These are phyloP conservation scores for Penicillium sumatraense DNA, from an alignment of 2,329 filamentous ascomycete genomes.

Conservation along the genomic window DNA sequence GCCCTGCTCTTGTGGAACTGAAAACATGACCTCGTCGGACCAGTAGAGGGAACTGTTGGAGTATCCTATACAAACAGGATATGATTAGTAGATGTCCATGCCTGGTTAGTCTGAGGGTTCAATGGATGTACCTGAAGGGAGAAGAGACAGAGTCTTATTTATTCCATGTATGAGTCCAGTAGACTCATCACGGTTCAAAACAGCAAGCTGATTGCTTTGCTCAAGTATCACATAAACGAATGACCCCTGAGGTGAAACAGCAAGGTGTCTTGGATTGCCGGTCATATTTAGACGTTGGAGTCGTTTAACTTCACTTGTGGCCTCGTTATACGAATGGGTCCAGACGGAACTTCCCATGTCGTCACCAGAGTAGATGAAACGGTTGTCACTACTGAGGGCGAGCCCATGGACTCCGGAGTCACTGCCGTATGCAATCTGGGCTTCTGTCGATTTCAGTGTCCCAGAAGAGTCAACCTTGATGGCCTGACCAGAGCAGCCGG, in stretches of 20 bases:
- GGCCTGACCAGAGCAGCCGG: background rate
- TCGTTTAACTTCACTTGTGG: background rate
- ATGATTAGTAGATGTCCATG: background rate
- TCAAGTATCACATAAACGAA: constrained; percentile 1
- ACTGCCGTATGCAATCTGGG: background rate
- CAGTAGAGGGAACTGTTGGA: background rate
- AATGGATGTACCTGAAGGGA: background rate
- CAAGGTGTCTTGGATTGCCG: background rate
- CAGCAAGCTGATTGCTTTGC: background rate
- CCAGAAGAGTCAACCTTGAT: background rate
- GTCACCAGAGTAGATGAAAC: background rate
- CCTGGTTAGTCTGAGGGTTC: background rate
- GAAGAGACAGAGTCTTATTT: background rate
- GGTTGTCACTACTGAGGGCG: background rate
- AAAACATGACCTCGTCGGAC: background rate
- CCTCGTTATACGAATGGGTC: background rate
- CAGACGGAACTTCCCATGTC: background rate
- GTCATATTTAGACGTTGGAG: background rate
- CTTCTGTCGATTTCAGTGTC: background rate
- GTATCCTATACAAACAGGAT: background rate
- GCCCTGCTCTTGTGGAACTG: background rate
- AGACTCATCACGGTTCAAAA: background rate
- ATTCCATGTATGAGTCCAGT: background rate
- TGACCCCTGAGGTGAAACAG: background rate
- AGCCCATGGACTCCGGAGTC: constrained; percentile 1